phyloP scores from a whole-genome alignment of 495 filamentous ascomycete genomes.

The Schizothecium vesticola region DNA sequence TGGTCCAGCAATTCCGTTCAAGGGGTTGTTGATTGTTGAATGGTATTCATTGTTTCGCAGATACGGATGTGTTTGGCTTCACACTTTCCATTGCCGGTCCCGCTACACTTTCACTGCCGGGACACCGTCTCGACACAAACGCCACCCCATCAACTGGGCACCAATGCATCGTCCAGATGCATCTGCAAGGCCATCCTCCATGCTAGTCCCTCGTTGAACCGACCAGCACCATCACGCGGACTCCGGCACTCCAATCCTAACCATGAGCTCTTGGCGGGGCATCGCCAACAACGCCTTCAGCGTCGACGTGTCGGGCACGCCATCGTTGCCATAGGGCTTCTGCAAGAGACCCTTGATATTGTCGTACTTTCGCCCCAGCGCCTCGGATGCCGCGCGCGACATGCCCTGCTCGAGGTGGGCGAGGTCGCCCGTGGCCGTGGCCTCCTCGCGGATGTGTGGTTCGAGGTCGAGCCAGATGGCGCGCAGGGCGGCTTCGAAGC shows the following conservation, averaged over 20 bases:
- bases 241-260: constrained; percentile 15
- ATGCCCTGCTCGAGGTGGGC: constrained; percentile 20
- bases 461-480: constrained; percentile 31
- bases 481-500: constrained; percentile 21
- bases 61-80: not conserved
- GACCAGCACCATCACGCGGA: constrained; percentile 1
- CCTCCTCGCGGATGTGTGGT: constrained; percentile 27
- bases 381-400: constrained; percentile 18
- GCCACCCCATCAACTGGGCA: not conserved
- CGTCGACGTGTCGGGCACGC: constrained; percentile 18
- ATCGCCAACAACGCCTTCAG: constrained; percentile 23
- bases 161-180: not conserved
- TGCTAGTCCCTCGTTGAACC: not conserved
- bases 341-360: constrained; percentile 26
- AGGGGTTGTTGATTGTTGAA: not conserved
- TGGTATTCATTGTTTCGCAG: not conserved
- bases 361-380: constrained; percentile 23
- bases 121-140: not conserved
- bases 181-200: not conserved
- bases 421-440: constrained; percentile 13
- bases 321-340: constrained; percentile 24
- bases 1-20: not conserved
- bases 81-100: not conserved
- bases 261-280: constrained; percentile 24
- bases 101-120: not conserved